Base-by-base conservation (phyloP, 139 green algal species). In the Chlorella sp. region DNA sequence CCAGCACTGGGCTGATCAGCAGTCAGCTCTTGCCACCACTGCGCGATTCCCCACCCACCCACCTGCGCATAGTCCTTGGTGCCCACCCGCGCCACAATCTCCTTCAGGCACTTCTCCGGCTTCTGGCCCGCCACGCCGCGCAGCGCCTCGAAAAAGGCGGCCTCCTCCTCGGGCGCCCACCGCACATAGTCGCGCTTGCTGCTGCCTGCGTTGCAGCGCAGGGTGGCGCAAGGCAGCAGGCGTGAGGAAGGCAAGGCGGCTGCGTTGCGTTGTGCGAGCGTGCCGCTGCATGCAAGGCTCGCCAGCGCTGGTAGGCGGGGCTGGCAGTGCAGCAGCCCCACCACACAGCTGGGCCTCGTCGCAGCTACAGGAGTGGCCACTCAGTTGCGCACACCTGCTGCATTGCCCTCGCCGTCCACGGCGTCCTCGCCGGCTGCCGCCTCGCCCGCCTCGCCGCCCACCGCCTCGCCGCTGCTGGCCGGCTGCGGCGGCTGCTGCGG, bases 61-160 rank as follows among this genome's bases (percentile, higher is more conserved):
- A 81, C 82, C 72, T 87, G 82, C 15, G 39, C 4, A 9, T 82
- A 82, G 57, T 75, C 82, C 56, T 86, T 87, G 34, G 57, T 67
- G 38, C 20, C 38, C 36, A 82, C 39, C 18, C 39, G 71, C 39
- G 11, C 30, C 0, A 32, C 41, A 21, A 69, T 74, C 57, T 87
- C 72, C 30, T 30, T 26, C 0, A 74, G 23, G 82, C 82, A 87
- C 20, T n/a, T 56, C 69, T 86, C 81, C 44, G 82, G 71, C 41
- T 87, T 87, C 60, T 82, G 71, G 16, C 82, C 82, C 32, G 60
- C 41, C 60, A 87, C 39, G n/a, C 36, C 39, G 21, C 60, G 71
- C 82, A 87, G 72, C 18, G 71, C 57, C 3, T 20, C 38, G 56
- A 70, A 87, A 23, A 87, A 87, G 2, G 67, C 16, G 25, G 12